phyloP scores from a whole-genome alignment of 23 red algal genomes.

The Gracilaria gracilis region DNA sequence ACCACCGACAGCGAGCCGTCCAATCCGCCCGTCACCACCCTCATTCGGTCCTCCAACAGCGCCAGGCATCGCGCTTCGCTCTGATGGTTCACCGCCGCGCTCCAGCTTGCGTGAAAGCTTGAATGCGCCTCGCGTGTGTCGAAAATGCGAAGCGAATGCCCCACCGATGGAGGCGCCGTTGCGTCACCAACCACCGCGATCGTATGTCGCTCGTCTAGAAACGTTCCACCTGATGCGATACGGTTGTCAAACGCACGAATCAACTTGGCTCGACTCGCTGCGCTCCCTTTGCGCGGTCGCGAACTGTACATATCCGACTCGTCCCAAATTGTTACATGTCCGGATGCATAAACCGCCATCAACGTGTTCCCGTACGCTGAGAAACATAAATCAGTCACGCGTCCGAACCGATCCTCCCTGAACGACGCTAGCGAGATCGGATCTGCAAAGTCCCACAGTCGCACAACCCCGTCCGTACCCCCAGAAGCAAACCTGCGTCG shows the following conservation, averaged over 20 bases:
- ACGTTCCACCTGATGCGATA: constrained; percentile 59
- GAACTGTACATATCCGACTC: constrained; percentile 67
- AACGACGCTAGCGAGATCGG: constrained; percentile 72
- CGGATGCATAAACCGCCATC: constrained; percentile 77
- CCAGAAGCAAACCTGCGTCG: constrained; percentile 85
- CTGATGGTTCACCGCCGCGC: constrained; percentile 64
- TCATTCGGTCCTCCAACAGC: constrained; percentile 81
- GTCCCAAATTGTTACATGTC: constrained; percentile 81
- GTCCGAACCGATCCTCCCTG: constrained; percentile 67
- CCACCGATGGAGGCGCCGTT: constrained; percentile 53
- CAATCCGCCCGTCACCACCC: constrained; percentile 84
- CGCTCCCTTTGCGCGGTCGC: background rate
- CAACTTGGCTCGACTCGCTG: constrained; percentile 19
- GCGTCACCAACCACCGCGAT: constrained; percentile 86
- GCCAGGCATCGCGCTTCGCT: constrained; percentile 75
- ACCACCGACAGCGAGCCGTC: constrained; percentile 84
- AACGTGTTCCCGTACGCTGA: constrained; percentile 86
- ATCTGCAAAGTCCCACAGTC: constrained; percentile 91
- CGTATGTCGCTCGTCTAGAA: constrained; percentile 83
- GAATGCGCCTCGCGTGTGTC: constrained; percentile 76
- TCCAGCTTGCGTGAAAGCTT: constrained; percentile 64
- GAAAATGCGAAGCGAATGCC: constrained; percentile 78
- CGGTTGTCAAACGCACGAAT: constrained; percentile 87
- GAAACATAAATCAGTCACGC: constrained; percentile 73
- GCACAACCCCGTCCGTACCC: constrained; percentile 78